Conservation (phyloP, 441 rosid genomes). For the Pelargonium australe region DNA sequence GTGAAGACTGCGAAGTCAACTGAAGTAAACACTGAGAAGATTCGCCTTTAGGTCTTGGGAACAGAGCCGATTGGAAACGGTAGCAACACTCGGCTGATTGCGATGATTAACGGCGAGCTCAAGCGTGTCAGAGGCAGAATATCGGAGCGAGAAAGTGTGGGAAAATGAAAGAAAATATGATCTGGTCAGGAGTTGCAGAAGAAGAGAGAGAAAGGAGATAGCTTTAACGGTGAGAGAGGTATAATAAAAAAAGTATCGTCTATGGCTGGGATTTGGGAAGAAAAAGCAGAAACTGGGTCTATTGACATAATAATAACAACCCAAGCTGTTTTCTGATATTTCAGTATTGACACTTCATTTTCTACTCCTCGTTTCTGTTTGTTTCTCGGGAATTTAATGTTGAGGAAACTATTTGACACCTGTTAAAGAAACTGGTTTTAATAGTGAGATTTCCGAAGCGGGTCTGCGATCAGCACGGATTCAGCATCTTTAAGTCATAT, state of each 20-base stretch:
- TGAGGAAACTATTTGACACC: background rate
- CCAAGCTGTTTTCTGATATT: background rate
- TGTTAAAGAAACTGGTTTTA: no score
- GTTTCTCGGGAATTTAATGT: background rate
- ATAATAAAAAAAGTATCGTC: no score
- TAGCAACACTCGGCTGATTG: conserved; percentile 1
- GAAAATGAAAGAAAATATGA: conserved; percentile 43
- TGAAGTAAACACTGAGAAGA: conserved; percentile 11
- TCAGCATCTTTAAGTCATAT: no score
- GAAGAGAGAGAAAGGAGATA: conserved; percentile 21
- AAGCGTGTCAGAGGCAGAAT: conserved; percentile 20
- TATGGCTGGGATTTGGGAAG: background rate
- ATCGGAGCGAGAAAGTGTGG: conserved; percentile 22
- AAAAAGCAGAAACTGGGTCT: background rate
- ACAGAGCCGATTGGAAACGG: conserved; percentile 3
- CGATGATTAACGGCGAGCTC: conserved; percentile 3
- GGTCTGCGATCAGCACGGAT: no score
- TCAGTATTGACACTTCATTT: background rate
- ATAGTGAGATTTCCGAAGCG: no score
- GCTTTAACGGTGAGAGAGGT: background rate
- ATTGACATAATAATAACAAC: background rate
- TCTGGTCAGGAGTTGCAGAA: conserved; percentile 30
- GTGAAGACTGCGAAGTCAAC: conserved; percentile 6
- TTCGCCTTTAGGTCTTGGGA: conserved; percentile 3
- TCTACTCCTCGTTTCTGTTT: background rate